phyloP scores from a whole-genome alignment of 2,329 filamentous ascomycete genomes.

The Thielaviopsis musarum region DNA sequence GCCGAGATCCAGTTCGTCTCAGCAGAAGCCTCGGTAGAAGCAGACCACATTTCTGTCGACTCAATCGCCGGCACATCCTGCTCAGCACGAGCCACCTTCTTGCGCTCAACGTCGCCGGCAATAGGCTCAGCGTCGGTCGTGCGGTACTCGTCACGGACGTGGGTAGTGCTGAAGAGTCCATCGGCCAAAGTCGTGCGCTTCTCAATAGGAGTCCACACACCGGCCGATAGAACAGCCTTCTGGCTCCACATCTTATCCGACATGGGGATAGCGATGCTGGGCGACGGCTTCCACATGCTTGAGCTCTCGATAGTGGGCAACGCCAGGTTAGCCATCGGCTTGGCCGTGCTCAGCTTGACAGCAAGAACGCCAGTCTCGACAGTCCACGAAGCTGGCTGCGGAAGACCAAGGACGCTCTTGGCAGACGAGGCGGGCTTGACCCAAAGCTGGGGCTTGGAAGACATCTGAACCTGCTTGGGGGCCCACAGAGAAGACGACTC shows the following conservation, averaged over 20 bases:
- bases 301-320: neutral
- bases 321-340: slow-evolving; percentile 6
- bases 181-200: neutral
- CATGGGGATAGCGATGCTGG: neutral
- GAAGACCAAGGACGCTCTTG: slow-evolving; percentile 14
- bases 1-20: slow-evolving; percentile 15
- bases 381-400: slow-evolving; percentile 21
- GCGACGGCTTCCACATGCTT: neutral
- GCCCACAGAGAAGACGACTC: slow-evolving; percentile 7
- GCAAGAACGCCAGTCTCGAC: neutral
- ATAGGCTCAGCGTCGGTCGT: slow-evolving; percentile 20
- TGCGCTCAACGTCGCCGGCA: slow-evolving; percentile 21
- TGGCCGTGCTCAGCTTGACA: slow-evolving; percentile 15
- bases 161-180: slow-evolving; percentile 14
- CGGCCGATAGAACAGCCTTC: neutral
- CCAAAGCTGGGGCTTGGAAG: slow-evolving; percentile 1
- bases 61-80: slow-evolving; percentile 18
- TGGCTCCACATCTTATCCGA: neutral
- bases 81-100: slow-evolving; percentile 18
- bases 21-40: neutral
- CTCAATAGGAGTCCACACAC: slow-evolving; percentile 1
- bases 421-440: neutral
- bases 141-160: slow-evolving; percentile 17
- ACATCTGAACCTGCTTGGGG: neutral
- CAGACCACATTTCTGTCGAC: slow-evolving; percentile 22